phyloP scores from a whole-genome alignment of 352 stramenopile species.

The Pythium aquatile region DNA sequence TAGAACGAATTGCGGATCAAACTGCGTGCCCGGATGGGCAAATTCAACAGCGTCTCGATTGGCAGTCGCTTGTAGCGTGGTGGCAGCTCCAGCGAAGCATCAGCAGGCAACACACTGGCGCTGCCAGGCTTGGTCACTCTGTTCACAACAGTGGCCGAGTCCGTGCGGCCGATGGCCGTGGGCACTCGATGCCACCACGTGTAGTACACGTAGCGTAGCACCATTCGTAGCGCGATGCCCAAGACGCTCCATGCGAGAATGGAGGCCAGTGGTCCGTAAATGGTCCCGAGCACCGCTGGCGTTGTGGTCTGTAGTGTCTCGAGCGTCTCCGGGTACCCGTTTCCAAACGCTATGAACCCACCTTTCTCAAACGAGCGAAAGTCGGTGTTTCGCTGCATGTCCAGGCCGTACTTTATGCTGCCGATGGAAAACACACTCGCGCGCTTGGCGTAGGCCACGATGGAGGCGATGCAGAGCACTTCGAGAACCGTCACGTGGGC shows the following conservation, averaged over 20 bases:
- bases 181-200: background rate
- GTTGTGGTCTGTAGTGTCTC: slow-evolving; percentile 1
- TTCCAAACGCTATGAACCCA: slow-evolving; percentile 8
- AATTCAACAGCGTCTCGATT: slow-evolving; percentile 22
- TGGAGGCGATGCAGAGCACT: background rate
- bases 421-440: slow-evolving; percentile 7
- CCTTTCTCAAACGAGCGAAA: slow-evolving; percentile 1
- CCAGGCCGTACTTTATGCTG: slow-evolving; percentile 9
- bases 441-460: slow-evolving; percentile 9
- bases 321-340: slow-evolving; percentile 6
- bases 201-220: slow-evolving; percentile 3
- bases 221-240: background rate
- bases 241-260: slow-evolving; percentile 13
- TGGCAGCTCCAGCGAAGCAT: background rate
- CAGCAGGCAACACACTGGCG: background rate
- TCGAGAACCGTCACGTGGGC: slow-evolving; percentile 1
- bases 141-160: background rate
- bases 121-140: background rate
- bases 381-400: slow-evolving; percentile 8
- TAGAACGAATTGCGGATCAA: slow-evolving; percentile 13
- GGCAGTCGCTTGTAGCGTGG: slow-evolving; percentile 16
- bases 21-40: slow-evolving; percentile 24
- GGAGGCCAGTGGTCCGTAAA: slow-evolving; percentile 6
- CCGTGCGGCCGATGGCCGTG: background rate
- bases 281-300: background rate